phyloP scores from a whole-genome alignment of 2,329 filamentous ascomycete species.

The Fusarium brachygibbosum region DNA sequence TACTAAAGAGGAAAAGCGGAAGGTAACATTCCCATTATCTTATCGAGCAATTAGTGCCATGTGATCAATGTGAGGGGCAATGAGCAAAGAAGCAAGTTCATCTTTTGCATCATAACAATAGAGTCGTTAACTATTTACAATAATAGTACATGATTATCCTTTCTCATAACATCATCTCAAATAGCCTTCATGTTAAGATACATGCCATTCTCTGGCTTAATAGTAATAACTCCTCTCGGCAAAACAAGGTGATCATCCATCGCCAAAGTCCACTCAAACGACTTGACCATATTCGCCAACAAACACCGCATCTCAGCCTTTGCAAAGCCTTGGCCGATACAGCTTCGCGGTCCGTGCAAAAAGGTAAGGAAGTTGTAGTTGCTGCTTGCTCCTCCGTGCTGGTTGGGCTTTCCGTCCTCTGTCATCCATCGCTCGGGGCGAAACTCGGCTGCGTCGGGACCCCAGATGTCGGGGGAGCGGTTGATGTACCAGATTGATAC shows the following conservation, averaged over 20 bases:
- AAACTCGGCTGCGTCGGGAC: slow-evolving; percentile 74
- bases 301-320: slow-evolving; percentile 81
- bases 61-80: not conserved
- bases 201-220: slow-evolving; percentile 75
- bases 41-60: not conserved
- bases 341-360: slow-evolving; percentile 84
- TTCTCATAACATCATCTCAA: not conserved
- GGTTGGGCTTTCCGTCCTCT: slow-evolving; percentile 65
- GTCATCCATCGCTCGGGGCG: slow-evolving; percentile 76
- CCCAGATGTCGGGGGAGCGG: slow-evolving; percentile 74
- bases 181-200: slow-evolving; percentile 59
- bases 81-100: not conserved
- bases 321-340: slow-evolving; percentile 82
- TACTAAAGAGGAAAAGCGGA: not conserved
- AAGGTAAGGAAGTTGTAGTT: slow-evolving; percentile 84
- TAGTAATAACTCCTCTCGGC: slow-evolving; percentile 74
- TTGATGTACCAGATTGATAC: slow-evolving; percentile 73
- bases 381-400: slow-evolving; percentile 75
- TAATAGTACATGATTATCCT: too few relatives aligned
- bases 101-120: not conserved
- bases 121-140: not conserved
- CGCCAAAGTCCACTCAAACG: slow-evolving; percentile 69
- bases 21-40: not conserved
- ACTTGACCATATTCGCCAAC: slow-evolving; percentile 74
- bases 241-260: slow-evolving; percentile 71